phyloP scores from a whole-genome alignment of 345 rosid species.

The Fremontodendron californicum region DNA sequence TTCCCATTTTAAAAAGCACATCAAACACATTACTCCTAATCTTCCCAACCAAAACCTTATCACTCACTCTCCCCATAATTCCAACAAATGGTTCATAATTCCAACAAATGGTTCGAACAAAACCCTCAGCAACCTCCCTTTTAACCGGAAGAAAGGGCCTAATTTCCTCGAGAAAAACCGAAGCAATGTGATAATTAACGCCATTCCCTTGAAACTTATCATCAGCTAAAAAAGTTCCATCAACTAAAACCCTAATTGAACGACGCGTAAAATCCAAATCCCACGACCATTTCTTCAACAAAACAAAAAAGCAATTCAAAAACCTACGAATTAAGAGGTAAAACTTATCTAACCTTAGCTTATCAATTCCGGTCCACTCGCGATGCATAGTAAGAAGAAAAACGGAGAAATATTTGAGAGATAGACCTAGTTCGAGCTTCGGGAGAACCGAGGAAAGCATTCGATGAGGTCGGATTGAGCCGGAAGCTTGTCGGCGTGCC shows the following conservation, averaged over 20 bases:
- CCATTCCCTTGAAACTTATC: slow-evolving; percentile 64
- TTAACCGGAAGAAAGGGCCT: slow-evolving; percentile 56
- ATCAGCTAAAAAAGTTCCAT: slow-evolving; percentile 42
- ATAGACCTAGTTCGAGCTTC: slow-evolving; percentile 40
- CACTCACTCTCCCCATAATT: slow-evolving; percentile 50
- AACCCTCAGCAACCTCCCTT: slow-evolving; percentile 43
- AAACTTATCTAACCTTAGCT: too few species aligned
- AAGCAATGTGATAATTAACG: slow-evolving; percentile 77
- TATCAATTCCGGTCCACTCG: too few species aligned
- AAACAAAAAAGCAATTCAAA: slow-evolving; percentile 35
- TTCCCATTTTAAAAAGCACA: slow-evolving; percentile 50
- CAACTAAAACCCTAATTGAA: slow-evolving; percentile 45
- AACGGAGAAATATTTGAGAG: slow-evolving; percentile 57
- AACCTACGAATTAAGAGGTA: too few species aligned
- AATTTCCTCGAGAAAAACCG: slow-evolving; percentile 77
- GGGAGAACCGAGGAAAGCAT: slow-evolving; percentile 53
- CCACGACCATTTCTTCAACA: slow-evolving; percentile 54
- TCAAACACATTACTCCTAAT: slow-evolving; percentile 69
- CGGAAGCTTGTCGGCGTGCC: slow-evolving; percentile 82
- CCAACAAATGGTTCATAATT: slow-evolving; percentile 43
- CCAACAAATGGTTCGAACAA: too few species aligned
- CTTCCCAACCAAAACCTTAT: slow-evolving; percentile 66
- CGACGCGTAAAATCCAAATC: slow-evolving; percentile 53
- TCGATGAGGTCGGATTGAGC: slow-evolving; percentile 63
- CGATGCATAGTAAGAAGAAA: slow-evolving; percentile 87